Evolutionary conservation across 768 basidiomycete species (phyloP), one percentile per base, ranked within the genome.

Genomic region (Udeniomyces megalosporus): DNA sequence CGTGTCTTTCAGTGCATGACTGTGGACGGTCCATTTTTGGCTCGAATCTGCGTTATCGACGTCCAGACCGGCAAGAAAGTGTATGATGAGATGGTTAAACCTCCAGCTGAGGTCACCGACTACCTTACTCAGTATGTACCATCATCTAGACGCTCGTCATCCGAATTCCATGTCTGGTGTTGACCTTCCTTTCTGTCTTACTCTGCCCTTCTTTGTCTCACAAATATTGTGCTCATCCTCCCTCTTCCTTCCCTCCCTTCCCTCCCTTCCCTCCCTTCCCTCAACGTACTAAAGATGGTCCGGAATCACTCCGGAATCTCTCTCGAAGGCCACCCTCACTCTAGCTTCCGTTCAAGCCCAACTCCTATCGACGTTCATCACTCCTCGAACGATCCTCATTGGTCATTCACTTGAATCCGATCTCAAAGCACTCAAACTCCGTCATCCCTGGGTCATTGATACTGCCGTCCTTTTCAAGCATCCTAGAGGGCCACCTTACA

Each of bases 351-450:
- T 93, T 7, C 93, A 97, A 74, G 68, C 77, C 0, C 79, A 83
- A 58, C 71, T 93, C 32, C 74, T 88, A 55, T 74, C 77, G 64
- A 66, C 67, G 42, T 68, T 75, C 62, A 70, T 77, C 47, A 75
- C 76, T 34, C 75, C 69, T 46, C 75, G 77, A 74, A 62, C 82
- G 75, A 85, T 95, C 69, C 83, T 99, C 24, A 76, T 96, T 17
- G 93, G 93, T 0, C 93, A 99, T 72, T 96, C 91, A 5, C 82
- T 97, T 55, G 92, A 96, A 76, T 91, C 87, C 17, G 93, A 99
- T 70, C 80, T 99, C 34, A 81, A 81, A 67, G 88, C 89, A 0
- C 80, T 99, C 64, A 88, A 86, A 67, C 79, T 93, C 38, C 81
- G 82, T 66, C 91, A 96, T 69, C 82, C 90, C 0, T 76, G 80